Percentiles rank a stretch among this genome's conserved stretches.
Evolutionary conservation across 2,329 filamentous ascomycete genomes (phyloP).

Genomic region (Apiospora hydei): DNA sequence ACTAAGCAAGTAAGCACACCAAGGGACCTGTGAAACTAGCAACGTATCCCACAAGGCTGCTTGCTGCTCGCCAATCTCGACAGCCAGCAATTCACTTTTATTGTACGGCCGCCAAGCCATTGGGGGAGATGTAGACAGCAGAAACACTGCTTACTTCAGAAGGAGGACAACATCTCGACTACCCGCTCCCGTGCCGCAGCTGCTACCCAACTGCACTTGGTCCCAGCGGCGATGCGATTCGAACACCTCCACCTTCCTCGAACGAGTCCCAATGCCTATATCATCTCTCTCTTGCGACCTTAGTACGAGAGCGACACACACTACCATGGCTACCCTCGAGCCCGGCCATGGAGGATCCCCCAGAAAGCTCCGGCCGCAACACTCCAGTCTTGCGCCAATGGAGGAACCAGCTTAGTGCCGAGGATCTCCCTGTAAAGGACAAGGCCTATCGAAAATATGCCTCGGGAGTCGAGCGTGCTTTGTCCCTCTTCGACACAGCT

Average conservation of each 20-base stretch:
- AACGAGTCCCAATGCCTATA: conserved; percentile 7
- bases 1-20: background rate
- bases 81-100: background rate
- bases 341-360: conserved; percentile 66
- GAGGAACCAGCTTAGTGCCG: conserved; percentile 75
- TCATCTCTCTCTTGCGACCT: conserved; percentile 31
- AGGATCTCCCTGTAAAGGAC: conserved; percentile 66
- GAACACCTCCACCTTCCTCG: background rate
- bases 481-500: conserved; percentile 89
- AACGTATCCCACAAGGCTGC: conserved; percentile 11
- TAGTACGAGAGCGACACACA: conserved; percentile 37
- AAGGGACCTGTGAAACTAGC: conserved; percentile 23
- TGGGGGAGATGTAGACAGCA: conserved; percentile 4
- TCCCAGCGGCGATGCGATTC: conserved; percentile 28
- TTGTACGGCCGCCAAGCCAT: background rate
- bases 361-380: conserved; percentile 83
- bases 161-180: conserved; percentile 1
- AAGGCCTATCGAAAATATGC: conserved; percentile 88
- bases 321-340: conserved; percentile 65
- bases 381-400: conserved; percentile 79
- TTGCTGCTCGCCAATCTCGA: background rate
- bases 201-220: background rate
- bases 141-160: background rate
- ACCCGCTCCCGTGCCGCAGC: background rate
- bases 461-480: conserved; percentile 82